A percentile compares a stretch with the other conserved stretches of the same genome.
These are phyloP conservation scores for Nakazawaea holstii DNA, from an alignment of 805 yeast species.

Conservation along the genomic window DNA sequence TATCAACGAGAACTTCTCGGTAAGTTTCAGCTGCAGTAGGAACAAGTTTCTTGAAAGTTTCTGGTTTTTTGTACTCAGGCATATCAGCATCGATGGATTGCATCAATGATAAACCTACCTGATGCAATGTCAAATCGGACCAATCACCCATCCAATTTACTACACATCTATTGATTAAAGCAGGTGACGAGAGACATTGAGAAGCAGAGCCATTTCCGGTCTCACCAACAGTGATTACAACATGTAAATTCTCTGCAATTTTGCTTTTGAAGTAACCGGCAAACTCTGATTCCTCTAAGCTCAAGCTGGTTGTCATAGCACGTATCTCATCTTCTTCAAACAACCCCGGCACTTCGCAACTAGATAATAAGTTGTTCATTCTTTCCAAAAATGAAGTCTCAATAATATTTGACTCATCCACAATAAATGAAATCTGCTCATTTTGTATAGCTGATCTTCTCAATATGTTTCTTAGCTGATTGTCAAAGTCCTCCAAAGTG, in stretches of 20 bases:
- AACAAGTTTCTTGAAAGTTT: constrained; percentile 12
- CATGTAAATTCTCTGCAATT: constrained; percentile 70
- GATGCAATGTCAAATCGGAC: constrained; percentile 44
- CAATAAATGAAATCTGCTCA: constrained; percentile 60
- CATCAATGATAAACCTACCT: constrained; percentile 39
- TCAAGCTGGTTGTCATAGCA: constrained; percentile 48
- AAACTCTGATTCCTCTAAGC: constrained; percentile 60
- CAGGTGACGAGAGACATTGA: constrained; percentile 71
- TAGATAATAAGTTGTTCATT: constrained; percentile 90
- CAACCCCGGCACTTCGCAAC: constrained; percentile 87
- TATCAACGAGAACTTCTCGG: constrained; percentile 41
- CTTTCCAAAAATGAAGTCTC: constrained; percentile 81
- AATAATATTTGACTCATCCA: constrained; percentile 75
- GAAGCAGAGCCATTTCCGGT: constrained; percentile 28
- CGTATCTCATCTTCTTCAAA: constrained; percentile 70
- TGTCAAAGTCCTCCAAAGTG: constrained; percentile 60
- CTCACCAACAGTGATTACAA: constrained; percentile 69
- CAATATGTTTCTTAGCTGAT: constrained; percentile 50
- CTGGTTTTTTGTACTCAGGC: constrained; percentile 34
- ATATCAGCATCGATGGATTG: constrained; percentile 48
- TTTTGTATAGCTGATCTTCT: constrained; percentile 46
- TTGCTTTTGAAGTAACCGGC: constrained; percentile 67
- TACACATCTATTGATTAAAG: constrained; percentile 84
- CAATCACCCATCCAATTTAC: constrained; percentile 87
- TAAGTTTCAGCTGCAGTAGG: constrained; percentile 19